Evolutionary conservation across 2,329 filamentous ascomycete species (phyloP), one percentile per base, ranked within the genome.

Genomic region (Fonsecaea monophora): DNA sequence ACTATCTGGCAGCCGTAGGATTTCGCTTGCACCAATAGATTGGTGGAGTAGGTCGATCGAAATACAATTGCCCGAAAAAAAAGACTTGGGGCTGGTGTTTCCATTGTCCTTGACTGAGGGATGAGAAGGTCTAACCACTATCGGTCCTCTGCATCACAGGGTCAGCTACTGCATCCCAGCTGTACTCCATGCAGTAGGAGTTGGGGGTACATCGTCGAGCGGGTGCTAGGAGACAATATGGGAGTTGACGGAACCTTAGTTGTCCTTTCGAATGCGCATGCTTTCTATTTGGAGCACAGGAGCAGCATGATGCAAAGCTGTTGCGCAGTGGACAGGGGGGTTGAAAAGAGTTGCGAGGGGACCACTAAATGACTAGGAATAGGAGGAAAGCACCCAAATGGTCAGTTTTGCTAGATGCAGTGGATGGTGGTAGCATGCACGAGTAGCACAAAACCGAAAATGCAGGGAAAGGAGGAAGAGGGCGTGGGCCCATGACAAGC

Each of bases 41-140:
- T 60, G 42, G 63, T 64, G 38, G 59, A 66, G 59, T 57, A 56
- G 66, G 63, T 62, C 45, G 62, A 62, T 65, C 30, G 62, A 56
- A 45, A 50, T 50, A 32, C 45, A 50, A 30, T 50, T 50, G 45
- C 21, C 21, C 30, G 8, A 30, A 8, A 25, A 50, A 25, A 25
- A 25, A 30, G 45, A 50, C 18, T 50, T 50, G 18, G 9, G 25
- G 21, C 8, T 30, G 21, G 30, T 50, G 9, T n/a, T 38, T 37
- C n/a, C 53, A 34, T 55, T 55, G n/a, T 55, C 32, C 18, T 21
- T 60, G 57, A 32, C 21, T n/a, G 40, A 12, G 38, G 40, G 21
- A 34, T 32, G 13, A 34, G 35, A 53, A 32, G 35, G 9, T 60
- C 45, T 25, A 32, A 50, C 30, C 42, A 45, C 50, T 30, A 53